Evolutionary conservation across 257 asterid species (phyloP).

Genomic region (Solanum paucissectum): DNA sequence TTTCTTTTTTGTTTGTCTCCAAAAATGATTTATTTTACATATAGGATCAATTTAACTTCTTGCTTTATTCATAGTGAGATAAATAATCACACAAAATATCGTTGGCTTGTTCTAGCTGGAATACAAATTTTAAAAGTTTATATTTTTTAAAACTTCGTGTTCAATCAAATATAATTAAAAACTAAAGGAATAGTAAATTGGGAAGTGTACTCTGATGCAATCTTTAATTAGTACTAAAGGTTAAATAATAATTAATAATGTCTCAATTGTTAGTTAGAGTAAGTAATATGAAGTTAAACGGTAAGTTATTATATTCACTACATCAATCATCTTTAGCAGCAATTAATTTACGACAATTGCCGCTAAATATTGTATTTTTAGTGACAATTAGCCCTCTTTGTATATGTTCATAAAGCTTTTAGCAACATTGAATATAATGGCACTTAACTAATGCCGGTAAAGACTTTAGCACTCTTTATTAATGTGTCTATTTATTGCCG

Average conservation of each 20-base stretch:
- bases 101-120: background rate
- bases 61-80: background rate
- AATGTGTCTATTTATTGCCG: too few relatives aligned
- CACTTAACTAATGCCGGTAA: too few relatives aligned
- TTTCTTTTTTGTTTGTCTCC: background rate
- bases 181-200: background rate
- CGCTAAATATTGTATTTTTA: too few relatives aligned
- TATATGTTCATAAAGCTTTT: too few relatives aligned
- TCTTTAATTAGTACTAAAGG: background rate
- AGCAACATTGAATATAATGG: too few relatives aligned
- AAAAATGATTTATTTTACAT: background rate
- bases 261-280: background rate
- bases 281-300: background rate
- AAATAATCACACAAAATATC: background rate
- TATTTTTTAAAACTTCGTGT: background rate
- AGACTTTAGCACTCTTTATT: too few relatives aligned
- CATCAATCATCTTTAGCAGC: too few relatives aligned
- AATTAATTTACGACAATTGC: too few relatives aligned
- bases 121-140: background rate
- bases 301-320: too few relatives aligned
- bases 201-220: background rate
- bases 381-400: fast-evolving
- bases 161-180: background rate
- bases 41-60: background rate
- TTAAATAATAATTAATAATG: background rate